phyloP scores from a whole-genome alignment of 768 basidiomycete species.

The Cubamyces sp. region DNA sequence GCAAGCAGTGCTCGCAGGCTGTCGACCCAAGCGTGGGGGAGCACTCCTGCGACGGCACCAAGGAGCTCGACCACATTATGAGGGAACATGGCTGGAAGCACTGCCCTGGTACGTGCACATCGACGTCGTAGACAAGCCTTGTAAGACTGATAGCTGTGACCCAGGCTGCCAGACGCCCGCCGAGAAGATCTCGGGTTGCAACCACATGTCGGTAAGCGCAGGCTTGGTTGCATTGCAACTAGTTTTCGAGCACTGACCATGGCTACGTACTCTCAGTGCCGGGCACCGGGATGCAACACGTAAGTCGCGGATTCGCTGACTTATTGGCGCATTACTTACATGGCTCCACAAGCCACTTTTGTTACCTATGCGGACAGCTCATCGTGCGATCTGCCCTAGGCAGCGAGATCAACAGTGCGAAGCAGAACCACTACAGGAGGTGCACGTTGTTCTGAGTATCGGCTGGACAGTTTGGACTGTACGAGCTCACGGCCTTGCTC shows the following conservation, averaged over 20 bases:
- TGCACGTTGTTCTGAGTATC: conserved; percentile 32
- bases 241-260: not conserved
- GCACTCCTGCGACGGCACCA: conserved; percentile 63
- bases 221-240: not conserved
- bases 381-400: conserved; percentile 36
- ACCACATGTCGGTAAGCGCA: conserved; percentile 40
- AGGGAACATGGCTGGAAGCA: conserved; percentile 61
- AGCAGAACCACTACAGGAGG: conserved; percentile 32
- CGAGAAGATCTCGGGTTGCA: conserved; percentile 40
- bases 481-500: not conserved
- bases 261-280: conserved; percentile 30
- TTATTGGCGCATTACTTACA: not conserved
- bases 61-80: conserved; percentile 58
- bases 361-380: conserved; percentile 37
- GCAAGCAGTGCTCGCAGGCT: conserved; percentile 58
- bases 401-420: conserved; percentile 27
- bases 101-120: conserved; percentile 54
- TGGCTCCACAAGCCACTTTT: conserved; percentile 37
- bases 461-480: too few species aligned
- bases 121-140: not conserved
- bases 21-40: conserved; percentile 40
- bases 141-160: not conserved
- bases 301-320: conserved; percentile 21
- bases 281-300: conserved; percentile 40
- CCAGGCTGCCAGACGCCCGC: conserved; percentile 45